Conservation (phyloP, 257 asterid species). For the Capsicum pubescens region DNA sequence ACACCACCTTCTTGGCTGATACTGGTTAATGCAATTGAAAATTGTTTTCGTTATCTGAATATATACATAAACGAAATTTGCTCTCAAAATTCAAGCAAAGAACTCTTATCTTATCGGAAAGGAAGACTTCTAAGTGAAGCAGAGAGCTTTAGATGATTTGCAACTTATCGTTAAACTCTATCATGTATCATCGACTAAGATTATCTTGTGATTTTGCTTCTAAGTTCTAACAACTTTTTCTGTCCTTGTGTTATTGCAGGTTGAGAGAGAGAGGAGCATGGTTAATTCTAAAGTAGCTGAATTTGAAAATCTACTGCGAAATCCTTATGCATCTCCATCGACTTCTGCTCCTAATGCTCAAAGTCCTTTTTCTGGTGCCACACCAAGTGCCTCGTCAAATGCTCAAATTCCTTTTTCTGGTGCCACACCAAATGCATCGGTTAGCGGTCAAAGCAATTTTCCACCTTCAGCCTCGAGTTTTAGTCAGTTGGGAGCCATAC, state of each 20-base stretch:
- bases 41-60: not conserved
- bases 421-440: constrained; percentile 39
- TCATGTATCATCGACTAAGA: not conserved
- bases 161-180: not conserved
- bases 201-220: constrained; percentile 21
- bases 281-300: constrained; percentile 69
- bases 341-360: constrained; percentile 53
- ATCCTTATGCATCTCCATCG: constrained; percentile 49
- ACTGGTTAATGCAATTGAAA: not conserved
- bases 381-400: constrained; percentile 37
- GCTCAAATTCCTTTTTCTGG: constrained; percentile 50
- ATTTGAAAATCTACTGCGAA: constrained; percentile 67
- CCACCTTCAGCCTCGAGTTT: constrained; percentile 70
- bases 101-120: not conserved
- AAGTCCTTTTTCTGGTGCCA: constrained; percentile 50
- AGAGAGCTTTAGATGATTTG: constrained; percentile 8
- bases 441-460: constrained; percentile 42
- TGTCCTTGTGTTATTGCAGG: constrained; percentile 52
- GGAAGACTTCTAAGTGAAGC: not conserved
- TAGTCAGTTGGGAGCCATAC: constrained; percentile 65
- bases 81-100: not conserved
- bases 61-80: not conserved
- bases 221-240: constrained; percentile 28
- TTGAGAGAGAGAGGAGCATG: constrained; percentile 77
- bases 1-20: constrained; percentile 14